Evolutionary conservation across 768 basidiomycete species (phyloP).

Genomic region (Kwoniella pini): DNA sequence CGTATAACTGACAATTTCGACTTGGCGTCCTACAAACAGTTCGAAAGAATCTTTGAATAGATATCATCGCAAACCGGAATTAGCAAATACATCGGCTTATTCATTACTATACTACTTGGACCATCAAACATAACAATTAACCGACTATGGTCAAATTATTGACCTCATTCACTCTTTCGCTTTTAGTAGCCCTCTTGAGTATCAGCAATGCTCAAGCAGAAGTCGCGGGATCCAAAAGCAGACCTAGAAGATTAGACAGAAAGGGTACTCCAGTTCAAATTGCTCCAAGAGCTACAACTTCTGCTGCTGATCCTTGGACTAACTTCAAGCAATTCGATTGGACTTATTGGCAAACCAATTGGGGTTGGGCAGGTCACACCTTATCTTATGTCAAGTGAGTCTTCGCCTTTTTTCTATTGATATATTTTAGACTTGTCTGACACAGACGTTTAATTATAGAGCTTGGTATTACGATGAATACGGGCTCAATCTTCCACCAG

Average conservation of each 20-base stretch:
- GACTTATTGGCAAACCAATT: constrained; percentile 13
- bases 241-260: constrained; percentile 2
- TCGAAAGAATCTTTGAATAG: not conserved
- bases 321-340: constrained; percentile 24
- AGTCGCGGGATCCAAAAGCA: not conserved
- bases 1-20: not conserved
- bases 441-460: not conserved
- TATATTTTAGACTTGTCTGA: not conserved
- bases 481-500: constrained; percentile 20
- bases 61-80: not conserved
- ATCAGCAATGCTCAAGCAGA: constrained; percentile 5
- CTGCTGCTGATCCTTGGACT: constrained; percentile 22
- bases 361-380: constrained; percentile 29
- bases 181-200: not conserved
- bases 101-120: not conserved
- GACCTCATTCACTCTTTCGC: constrained; percentile 20
- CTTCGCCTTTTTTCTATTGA: not conserved
- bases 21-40: not conserved
- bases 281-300: constrained; percentile 1
- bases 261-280: not conserved
- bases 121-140: not conserved
- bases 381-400: constrained; percentile 32
- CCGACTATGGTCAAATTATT: constrained; percentile 20
- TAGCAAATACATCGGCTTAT: constrained; percentile 5
- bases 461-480: constrained; percentile 24